Evolutionary conservation across 805 yeast species (phyloP), one percentile per base, ranked within the genome.

Genomic region (Torulaspora delbrueckii): DNA sequence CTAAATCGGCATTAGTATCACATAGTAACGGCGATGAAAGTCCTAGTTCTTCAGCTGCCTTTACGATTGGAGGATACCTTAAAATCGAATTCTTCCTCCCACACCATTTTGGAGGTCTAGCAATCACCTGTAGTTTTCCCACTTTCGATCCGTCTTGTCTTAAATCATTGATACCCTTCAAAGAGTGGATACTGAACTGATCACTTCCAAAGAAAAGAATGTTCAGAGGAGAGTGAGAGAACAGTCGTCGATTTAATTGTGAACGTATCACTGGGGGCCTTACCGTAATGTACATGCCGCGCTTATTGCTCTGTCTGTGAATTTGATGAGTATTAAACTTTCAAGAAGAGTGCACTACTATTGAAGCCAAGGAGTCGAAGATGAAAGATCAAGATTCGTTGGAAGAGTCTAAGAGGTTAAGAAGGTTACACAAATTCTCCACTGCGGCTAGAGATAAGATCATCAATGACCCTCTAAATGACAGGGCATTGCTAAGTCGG

Each of bases 201-300:
- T 87, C 96, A 1, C 89, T 77, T 0, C 96, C 96, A 62, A 87
- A 87, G 58, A 78, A 85, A 1, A 88, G 86, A 8, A 86, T 52
- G 30, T 58, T 57, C 38, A 67, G 50, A 8, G 60, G 55, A 7
- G 22, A 8, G 22, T 38, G 28, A 34, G 37, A 38, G 13, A 30
- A 38, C 38, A 41, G 30, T 41, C 45, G 37, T 8, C 25, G 35
- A 33, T 10, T 14, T 7, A 9, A 10, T 16, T 13, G 14, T 6
- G 19, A 13, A n/a, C 12, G 27, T 8, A 18, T n/a, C 13, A n/a
- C 6, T 5, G n/a, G 9, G 31, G 16, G 40, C 33, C 31, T 12
- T 14, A 27, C 10, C 4, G 31, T 12, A 13, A 23, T 23, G 22
- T 12, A 2, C 16, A 38, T 18, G 12, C 34, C 32, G n/a, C 10